Evolutionary conservation across 2,329 filamentous ascomycete species (phyloP).

Genomic region (Fonsecaea pugnacius): DNA sequence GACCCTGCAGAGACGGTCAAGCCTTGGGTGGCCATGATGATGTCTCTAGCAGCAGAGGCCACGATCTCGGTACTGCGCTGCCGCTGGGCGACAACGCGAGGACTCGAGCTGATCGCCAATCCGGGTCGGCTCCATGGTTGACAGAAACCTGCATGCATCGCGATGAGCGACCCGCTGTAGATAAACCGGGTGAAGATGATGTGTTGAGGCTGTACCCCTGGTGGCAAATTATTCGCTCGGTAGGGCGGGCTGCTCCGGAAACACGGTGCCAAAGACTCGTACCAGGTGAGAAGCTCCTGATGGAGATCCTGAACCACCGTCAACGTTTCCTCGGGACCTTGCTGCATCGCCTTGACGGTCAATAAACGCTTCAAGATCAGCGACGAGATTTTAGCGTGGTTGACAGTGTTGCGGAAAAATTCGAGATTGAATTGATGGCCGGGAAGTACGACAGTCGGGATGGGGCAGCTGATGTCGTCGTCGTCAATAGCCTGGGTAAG

Average conservation of each 20-base stretch:
- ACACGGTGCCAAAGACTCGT: conserved; percentile 2
- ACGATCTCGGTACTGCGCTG: conserved; percentile 13
- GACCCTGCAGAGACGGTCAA: not conserved
- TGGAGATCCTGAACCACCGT: conserved; percentile 10
- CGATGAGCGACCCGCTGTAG: conserved; percentile 16
- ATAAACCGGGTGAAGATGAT: conserved; percentile 15
- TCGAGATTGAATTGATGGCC: conserved; percentile 13
- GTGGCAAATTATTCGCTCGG: not conserved
- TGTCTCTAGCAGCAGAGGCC: conserved; percentile 15
- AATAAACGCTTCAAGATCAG: conserved; percentile 11
- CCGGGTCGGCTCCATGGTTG: conserved; percentile 16
- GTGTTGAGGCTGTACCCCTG: not conserved
- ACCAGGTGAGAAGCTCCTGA: not conserved
- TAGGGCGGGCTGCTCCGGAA: not conserved
- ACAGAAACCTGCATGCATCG: conserved; percentile 12
- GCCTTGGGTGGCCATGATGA: conserved; percentile 11
- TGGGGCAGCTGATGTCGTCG: conserved; percentile 16
- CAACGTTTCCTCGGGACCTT: not conserved
- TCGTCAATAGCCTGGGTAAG: conserved; percentile 11
- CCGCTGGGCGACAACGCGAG: not conserved
- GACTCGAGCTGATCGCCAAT: conserved; percentile 9
- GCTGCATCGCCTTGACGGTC: conserved; percentile 11
- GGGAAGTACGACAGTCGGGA: conserved; percentile 1
- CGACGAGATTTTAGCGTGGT: conserved; percentile 12
- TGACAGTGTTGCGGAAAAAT: conserved; percentile 6